A percentile compares a stretch with the other conserved stretches of the same genome.
phyloP scores from a whole-genome alignment of 805 yeast species.

The Metschnikowia dekortorum region DNA sequence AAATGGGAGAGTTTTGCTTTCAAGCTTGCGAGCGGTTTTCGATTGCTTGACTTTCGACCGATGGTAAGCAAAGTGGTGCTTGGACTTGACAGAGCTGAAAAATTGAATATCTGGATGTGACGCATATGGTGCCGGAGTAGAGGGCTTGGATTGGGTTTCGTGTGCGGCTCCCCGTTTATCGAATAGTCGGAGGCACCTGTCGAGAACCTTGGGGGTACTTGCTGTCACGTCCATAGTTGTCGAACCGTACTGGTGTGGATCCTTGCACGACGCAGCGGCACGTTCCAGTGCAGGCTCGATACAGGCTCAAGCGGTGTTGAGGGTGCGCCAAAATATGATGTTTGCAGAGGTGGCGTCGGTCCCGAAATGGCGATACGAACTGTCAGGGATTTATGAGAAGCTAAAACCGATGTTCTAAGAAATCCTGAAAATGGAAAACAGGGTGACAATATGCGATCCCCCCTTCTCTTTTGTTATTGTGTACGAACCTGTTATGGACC shows the following conservation, averaged over 20 bases:
- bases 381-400: too few species aligned
- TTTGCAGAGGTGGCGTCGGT: too few species aligned
- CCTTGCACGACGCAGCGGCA: neutral
- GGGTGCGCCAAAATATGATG: too few species aligned
- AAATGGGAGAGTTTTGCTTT: slow-evolving; percentile 15
- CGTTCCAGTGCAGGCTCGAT: too few species aligned
- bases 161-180: neutral
- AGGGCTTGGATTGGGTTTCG: slow-evolving; percentile 1
- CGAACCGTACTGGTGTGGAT: neutral
- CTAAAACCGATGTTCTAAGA: too few species aligned
- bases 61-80: slow-evolving; percentile 37
- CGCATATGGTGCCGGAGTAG: slow-evolving; percentile 14
- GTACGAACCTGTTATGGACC: too few species aligned
- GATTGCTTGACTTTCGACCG: slow-evolving; percentile 19
- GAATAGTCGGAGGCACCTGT: slow-evolving; percentile 12
- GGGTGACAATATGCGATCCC: too few species aligned
- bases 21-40: neutral
- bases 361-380: too few species aligned
- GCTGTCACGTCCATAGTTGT: slow-evolving; percentile 4
- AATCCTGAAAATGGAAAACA: too few species aligned
- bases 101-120: slow-evolving; percentile 38
- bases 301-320: too few species aligned
- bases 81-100: slow-evolving; percentile 31
- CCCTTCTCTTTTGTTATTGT: too few species aligned
- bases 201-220: slow-evolving; percentile 15